A percentile compares a stretch with the other conserved stretches of the same genome.
Conservation (phyloP, 2,329 filamentous ascomycete species). For the Epicoccum nigrum region DNA sequence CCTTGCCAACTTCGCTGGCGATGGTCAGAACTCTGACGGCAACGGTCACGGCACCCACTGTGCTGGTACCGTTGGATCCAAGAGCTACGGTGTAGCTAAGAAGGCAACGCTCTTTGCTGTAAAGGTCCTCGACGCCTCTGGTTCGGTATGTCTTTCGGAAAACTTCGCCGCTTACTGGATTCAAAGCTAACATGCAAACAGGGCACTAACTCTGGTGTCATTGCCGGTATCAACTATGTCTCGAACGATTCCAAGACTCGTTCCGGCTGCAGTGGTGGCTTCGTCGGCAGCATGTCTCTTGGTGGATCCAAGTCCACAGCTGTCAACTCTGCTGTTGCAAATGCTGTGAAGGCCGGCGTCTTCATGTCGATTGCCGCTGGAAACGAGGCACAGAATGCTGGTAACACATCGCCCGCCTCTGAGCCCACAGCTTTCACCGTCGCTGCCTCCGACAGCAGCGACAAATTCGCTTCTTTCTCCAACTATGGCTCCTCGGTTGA, state of each 20-base stretch:
- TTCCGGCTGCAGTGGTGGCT: slow-evolving; percentile 41
- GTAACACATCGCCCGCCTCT: slow-evolving; percentile 47
- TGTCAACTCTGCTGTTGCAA: slow-evolving; percentile 48
- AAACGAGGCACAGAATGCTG: slow-evolving; percentile 43
- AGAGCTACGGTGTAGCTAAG: slow-evolving; percentile 48
- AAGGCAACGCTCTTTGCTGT: slow-evolving; percentile 49
- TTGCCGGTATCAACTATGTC: slow-evolving; percentile 49
- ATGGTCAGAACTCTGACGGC: slow-evolving; percentile 44
- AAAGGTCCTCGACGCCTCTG: slow-evolving; percentile 48
- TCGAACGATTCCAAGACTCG: slow-evolving; percentile 44
- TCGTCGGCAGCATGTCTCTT: slow-evolving; percentile 50
- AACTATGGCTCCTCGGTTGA: slow-evolving; percentile 50
- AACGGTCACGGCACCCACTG: slow-evolving; percentile 50
- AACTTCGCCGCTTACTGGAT: slow-evolving; percentile 8
- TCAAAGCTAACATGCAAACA: slow-evolving; percentile 7
- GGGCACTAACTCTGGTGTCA: slow-evolving; percentile 51
- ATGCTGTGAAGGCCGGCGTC: slow-evolving; percentile 44
- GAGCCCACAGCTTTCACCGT: slow-evolving; percentile 49
- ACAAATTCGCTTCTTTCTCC: slow-evolving; percentile 46
- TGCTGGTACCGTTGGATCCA: slow-evolving; percentile 47
- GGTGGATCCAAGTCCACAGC: slow-evolving; percentile 46
- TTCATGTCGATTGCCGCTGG: slow-evolving; percentile 52
- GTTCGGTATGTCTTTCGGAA: slow-evolving; percentile 36
- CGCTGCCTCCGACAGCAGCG: slow-evolving; percentile 47
- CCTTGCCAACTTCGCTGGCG: slow-evolving; percentile 47